Percentiles rank a stretch among this genome's conserved stretches.
These are phyloP conservation scores for Skeletonema marinoi DNA, from an alignment of 108 stramenopile genomes.

Conservation along the genomic window DNA sequence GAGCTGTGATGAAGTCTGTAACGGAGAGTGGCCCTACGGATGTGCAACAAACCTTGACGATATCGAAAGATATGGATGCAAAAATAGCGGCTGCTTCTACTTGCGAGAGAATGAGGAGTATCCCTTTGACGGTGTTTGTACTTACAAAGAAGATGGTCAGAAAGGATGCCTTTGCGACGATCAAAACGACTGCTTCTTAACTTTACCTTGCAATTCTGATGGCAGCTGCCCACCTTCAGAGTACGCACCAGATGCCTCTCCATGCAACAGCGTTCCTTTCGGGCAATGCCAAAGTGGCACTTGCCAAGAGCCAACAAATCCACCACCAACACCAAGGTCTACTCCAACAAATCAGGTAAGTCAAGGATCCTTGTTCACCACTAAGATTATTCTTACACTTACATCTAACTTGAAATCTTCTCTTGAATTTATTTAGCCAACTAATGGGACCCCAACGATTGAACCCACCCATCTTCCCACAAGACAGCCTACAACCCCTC, in stretches of 20 bases:
- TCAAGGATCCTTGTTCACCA: too few relatives aligned
- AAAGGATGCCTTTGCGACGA: constrained; percentile 7
- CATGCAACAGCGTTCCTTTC: constrained; percentile 26
- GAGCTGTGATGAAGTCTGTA: constrained; percentile 38
- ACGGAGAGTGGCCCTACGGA: constrained; percentile 17
- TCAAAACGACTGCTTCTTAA: constrained; percentile 22
- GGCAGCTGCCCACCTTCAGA: constrained; percentile 22
- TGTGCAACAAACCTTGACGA: constrained; percentile 13
- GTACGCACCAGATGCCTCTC: constrained; percentile 12
- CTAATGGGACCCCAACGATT: too few relatives aligned
- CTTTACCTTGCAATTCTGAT: constrained; percentile 13
- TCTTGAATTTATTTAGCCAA: too few relatives aligned
- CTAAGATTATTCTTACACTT: too few relatives aligned
- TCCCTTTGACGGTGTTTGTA: constrained; percentile 32
- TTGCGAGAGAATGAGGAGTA: constrained; percentile 30
- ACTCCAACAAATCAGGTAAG: too few relatives aligned
- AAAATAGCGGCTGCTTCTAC: constrained; percentile 31
- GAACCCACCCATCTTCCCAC: too few relatives aligned
- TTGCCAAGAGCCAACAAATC: background rate
- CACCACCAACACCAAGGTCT: background rate
- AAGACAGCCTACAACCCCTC: too few relatives aligned
- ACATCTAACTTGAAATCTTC: too few relatives aligned
- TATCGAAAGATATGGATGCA: constrained; percentile 5
- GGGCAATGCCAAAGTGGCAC: constrained; percentile 16
- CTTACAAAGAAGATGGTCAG: constrained; percentile 28